These are phyloP conservation scores for Kodamaea kaohsiungensis DNA, from an alignment of 805 yeast genomes.

Conservation along the genomic window DNA sequence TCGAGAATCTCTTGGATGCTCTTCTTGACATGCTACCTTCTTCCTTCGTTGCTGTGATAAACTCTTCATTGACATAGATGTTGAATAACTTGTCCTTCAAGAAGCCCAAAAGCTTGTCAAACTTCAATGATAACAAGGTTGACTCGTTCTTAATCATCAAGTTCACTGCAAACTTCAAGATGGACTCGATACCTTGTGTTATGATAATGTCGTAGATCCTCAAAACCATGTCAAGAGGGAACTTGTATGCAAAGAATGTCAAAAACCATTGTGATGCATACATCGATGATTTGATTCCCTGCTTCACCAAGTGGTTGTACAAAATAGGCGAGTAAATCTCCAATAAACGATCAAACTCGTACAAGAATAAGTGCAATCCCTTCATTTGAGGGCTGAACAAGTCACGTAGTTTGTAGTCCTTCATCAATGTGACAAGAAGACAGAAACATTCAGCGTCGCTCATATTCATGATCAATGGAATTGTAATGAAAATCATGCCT, in stretches of 20 bases:
- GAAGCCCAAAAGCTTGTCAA: conserved; percentile 76
- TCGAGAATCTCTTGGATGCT: conserved; percentile 20
- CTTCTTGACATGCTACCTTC: conserved; percentile 16
- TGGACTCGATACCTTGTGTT: conserved; percentile 87
- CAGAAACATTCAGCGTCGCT: conserved; percentile 84
- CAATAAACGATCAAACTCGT: conserved; percentile 86
- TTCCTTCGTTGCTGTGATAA: conserved; percentile 19
- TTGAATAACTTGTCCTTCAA: conserved; percentile 80
- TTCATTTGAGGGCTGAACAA: conserved; percentile 90
- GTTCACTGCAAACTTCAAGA: conserved; percentile 81
- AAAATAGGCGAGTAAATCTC: conserved; percentile 76
- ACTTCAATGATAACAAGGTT: conserved; percentile 57
- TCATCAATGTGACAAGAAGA: conserved; percentile 78
- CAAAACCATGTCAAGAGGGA: conserved; percentile 85
- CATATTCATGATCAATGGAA: conserved; percentile 81
- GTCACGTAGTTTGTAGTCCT: conserved; percentile 75
- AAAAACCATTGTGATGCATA: conserved; percentile 98
- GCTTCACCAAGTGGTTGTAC: conserved; percentile 73
- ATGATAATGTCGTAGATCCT: conserved; percentile 86
- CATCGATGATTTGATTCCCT: conserved; percentile 91
- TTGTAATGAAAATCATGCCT: conserved; percentile 93
- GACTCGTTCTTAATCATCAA: conserved; percentile 70
- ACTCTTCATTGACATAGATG: conserved; percentile 53
- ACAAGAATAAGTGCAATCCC: conserved; percentile 79
- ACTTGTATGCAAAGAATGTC: conserved; percentile 91